Evolutionary conservation across 192 early-diverging fungal genomes (phyloP).

Genomic region (Geranomyces variabilis): DNA sequence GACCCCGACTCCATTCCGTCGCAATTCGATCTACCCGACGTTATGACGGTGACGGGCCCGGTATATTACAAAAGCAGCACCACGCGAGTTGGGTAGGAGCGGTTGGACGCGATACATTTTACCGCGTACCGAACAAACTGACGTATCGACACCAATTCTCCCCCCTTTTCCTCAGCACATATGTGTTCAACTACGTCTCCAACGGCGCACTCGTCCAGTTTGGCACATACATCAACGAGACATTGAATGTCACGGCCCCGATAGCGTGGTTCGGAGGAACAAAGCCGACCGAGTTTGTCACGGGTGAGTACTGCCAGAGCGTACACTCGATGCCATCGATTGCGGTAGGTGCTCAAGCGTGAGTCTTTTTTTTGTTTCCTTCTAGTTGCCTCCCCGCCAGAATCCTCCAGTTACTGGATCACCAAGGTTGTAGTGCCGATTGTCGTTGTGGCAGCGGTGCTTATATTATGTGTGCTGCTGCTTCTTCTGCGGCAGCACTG

Average conservation of each 20-base stretch:
- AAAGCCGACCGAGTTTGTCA: neutral
- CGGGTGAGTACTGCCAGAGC: too few species aligned
- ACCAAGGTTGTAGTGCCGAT: neutral
- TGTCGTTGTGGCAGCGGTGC: neutral
- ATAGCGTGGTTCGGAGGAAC: neutral
- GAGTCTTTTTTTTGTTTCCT: too few species aligned
- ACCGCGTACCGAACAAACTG: too few species aligned
- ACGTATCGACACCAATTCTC: too few species aligned
- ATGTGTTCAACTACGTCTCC: constrained; percentile 4
- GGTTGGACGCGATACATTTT: too few species aligned
- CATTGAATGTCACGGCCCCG: constrained; percentile 3
- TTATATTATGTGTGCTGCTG: neutral
- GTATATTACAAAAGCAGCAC: neutral
- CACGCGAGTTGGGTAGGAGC: too few species aligned
- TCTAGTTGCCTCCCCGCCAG: neutral
- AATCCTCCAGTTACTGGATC: neutral
- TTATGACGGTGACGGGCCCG: neutral
- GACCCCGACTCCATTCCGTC: neutral
- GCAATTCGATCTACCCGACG: neutral
- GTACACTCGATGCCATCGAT: too few species aligned
- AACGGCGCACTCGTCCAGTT: constrained; percentile 4
- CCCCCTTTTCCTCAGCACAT: neutral
- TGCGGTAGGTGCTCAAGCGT: neutral
- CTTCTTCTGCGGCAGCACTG: constrained; percentile 1
- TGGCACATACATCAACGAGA: neutral